Evolutionary conservation across 2,329 filamentous ascomycete species (phyloP).

Genomic region (Thelonectria olida): DNA sequence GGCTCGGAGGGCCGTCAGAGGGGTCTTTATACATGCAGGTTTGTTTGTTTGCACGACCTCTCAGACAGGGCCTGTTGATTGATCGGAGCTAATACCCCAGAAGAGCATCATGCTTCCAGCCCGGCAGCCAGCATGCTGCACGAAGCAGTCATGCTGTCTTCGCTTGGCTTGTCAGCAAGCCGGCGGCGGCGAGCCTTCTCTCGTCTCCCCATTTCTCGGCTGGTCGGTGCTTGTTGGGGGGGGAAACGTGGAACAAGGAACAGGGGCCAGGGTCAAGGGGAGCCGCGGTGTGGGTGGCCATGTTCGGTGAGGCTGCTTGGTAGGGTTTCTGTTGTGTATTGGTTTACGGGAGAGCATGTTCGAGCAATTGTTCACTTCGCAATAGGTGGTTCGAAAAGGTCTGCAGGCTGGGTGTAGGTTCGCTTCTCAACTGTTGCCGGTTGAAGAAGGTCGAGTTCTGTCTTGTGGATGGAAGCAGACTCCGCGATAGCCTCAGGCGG

Average conservation of each 20-base stretch:
- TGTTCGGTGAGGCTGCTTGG: background rate
- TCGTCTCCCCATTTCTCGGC: background rate
- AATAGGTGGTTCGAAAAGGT: no score
- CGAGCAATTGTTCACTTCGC: no score
- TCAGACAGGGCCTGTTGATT: background rate
- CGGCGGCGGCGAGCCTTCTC: no score
- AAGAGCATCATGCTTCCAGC: background rate
- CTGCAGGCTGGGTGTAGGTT: no score
- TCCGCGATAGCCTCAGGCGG: background rate
- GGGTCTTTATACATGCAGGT: background rate
- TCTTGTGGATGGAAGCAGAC: no score
- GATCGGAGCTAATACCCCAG: background rate
- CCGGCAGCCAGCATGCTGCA: background rate
- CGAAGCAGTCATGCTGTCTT: background rate
- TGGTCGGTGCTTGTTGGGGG: background rate
- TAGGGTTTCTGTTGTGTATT: background rate
- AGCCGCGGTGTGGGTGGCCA: background rate
- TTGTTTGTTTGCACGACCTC: background rate
- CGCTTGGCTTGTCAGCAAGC: background rate
- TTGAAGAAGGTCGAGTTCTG: no score
- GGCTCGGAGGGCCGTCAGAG: background rate
- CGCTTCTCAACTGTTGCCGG: no score
- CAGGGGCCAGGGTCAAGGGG: background rate
- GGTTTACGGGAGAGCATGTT: no score
- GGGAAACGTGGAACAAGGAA: slow-evolving; percentile 3